phyloP scores from a whole-genome alignment of 768 basidiomycete species.

The Filobasidium floriforme region DNA sequence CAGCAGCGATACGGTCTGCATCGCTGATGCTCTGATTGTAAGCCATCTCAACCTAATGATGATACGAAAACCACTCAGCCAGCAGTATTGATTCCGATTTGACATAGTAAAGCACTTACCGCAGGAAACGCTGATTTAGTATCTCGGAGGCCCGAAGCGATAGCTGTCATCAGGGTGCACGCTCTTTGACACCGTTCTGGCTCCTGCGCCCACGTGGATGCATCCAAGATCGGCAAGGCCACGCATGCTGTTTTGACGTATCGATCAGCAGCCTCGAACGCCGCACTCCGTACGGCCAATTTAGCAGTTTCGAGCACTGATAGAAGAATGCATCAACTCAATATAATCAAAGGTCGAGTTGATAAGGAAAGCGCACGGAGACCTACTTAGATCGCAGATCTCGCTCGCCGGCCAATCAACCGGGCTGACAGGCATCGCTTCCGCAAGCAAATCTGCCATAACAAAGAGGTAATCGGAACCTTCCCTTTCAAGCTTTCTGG shows the following conservation, averaged over 20 bases:
- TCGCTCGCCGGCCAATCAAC: background rate
- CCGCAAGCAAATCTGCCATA: constrained; percentile 29
- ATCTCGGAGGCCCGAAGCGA: background rate
- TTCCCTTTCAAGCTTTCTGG: background rate
- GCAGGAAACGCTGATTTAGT: background rate
- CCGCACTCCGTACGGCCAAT: background rate
- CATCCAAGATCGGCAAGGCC: background rate
- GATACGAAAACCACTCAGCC: background rate
- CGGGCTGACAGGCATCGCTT: constrained; percentile 7
- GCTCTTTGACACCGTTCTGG: background rate
- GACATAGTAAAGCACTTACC: no score
- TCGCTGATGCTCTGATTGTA: background rate
- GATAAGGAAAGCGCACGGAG: no score
- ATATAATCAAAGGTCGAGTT: no score
- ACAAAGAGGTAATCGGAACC: constrained; percentile 28
- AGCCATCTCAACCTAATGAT: background rate
- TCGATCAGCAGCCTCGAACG: constrained; percentile 7
- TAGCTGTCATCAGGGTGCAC: background rate
- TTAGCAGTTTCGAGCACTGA: background rate
- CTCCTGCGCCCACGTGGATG: background rate
- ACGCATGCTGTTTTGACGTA: background rate
- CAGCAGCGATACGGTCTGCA: background rate
- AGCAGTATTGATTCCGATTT: background rate
- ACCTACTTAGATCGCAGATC: constrained; percentile 3
- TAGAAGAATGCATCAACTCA: background rate